These are phyloP conservation scores for Talaromyces pinophilus DNA, from an alignment of 2,329 filamentous ascomycete genomes.

Conservation along the genomic window DNA sequence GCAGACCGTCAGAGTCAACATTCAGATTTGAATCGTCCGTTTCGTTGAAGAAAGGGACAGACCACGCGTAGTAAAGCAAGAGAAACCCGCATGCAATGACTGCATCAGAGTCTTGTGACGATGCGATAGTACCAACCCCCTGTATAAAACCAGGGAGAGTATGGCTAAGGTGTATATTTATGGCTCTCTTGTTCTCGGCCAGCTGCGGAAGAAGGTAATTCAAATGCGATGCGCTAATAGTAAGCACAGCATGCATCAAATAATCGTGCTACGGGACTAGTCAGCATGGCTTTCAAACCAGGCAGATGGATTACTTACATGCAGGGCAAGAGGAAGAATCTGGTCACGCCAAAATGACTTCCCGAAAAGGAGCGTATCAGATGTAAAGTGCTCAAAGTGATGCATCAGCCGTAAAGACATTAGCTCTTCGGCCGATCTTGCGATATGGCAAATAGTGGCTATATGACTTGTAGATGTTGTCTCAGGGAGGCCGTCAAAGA, in stretches of 20 bases:
- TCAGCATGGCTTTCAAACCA: background rate
- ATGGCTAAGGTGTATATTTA: background rate
- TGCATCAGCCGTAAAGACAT: conserved; percentile 5
- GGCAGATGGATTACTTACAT: background rate
- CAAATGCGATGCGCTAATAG: conserved; percentile 6
- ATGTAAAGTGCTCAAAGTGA: conserved; percentile 16
- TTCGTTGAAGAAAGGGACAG: conserved; percentile 13
- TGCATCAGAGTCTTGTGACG: background rate
- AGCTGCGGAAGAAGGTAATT: background rate
- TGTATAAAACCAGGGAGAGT: conserved; percentile 10
- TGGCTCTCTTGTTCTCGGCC: conserved; percentile 3
- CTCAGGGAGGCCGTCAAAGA: background rate
- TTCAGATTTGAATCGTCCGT: background rate
- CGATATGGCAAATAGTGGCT: background rate
- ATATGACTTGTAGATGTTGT: background rate
- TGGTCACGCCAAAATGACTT: conserved; percentile 7
- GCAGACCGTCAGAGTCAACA: conserved; percentile 1
- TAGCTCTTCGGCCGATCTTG: background rate
- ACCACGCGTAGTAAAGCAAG: conserved; percentile 14
- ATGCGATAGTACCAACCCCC: background rate
- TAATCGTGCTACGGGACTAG: conserved; percentile 1
- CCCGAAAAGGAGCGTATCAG: conserved; percentile 9
- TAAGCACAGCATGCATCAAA: conserved; percentile 12
- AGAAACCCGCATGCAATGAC: conserved; percentile 15
- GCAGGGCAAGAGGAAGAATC: conserved; percentile 15